Evolutionary conservation across 2,329 filamentous ascomycete species (phyloP).

Genomic region (Fusarium ambrosium): DNA sequence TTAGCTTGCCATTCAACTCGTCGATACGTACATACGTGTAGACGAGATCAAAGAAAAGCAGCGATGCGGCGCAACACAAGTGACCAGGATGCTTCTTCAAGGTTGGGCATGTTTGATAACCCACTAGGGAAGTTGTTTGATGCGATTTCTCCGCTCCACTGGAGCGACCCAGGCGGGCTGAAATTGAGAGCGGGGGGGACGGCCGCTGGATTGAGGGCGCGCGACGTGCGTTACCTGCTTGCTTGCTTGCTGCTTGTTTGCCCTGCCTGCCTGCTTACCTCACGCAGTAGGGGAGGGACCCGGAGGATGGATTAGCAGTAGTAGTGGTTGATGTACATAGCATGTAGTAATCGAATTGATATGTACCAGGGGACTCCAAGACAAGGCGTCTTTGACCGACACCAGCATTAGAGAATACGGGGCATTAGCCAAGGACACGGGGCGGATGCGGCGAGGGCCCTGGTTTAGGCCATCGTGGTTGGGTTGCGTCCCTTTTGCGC

Average conservation of each 20-base stretch:
- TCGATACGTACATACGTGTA: neutral
- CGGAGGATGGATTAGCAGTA: neutral
- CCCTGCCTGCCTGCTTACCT: constrained; percentile 7
- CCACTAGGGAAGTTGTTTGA: constrained; percentile 5
- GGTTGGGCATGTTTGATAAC: constrained; percentile 17
- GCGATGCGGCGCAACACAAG: constrained; percentile 8
- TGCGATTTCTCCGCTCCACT: constrained; percentile 37
- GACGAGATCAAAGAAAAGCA: constrained; percentile 7
- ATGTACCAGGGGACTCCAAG: neutral
- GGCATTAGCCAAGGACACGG: neutral
- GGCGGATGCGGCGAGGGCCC: neutral
- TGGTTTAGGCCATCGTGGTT: neutral
- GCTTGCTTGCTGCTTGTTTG: neutral
- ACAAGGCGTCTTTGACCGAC: constrained; percentile 1
- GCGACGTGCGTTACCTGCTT: constrained; percentile 9
- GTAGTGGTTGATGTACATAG: neutral
- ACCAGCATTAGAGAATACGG: neutral
- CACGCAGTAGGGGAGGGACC: neutral
- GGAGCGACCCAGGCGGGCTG: constrained; percentile 25
- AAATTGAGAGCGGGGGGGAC: constrained; percentile 39
- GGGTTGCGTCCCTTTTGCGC: neutral
- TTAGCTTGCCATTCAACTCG: neutral
- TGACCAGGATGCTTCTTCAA: constrained; percentile 8
- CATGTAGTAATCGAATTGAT: constrained; percentile 4
- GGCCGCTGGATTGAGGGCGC: constrained; percentile 48